Conservation (phyloP, 1,284 basidiomycete species). For the Anthracocystis setariae region DNA sequence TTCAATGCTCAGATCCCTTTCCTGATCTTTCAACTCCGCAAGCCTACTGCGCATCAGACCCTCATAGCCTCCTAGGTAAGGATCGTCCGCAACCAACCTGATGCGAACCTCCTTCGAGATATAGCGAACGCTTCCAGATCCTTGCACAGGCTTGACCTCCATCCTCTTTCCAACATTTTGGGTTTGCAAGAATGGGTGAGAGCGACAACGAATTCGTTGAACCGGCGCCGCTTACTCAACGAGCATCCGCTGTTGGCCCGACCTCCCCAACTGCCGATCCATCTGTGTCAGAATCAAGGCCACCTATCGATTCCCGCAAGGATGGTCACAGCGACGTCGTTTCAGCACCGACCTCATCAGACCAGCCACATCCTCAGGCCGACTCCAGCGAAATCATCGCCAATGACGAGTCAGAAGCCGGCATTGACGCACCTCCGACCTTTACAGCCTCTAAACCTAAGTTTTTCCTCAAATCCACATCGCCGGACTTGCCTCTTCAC, state of each 20-base stretch:
- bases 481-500: constrained; percentile 22
- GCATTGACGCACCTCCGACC: background rate
- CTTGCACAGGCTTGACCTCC: no score
- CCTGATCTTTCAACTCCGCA: no score
- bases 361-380: background rate
- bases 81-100: no score
- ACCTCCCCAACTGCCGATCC: constrained; percentile 2
- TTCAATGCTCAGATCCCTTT: no score
- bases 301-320: constrained; percentile 5
- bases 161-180: no score
- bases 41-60: no score
- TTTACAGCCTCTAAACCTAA: constrained; percentile 9
- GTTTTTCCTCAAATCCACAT: constrained; percentile 26
- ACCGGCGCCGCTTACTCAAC: background rate
- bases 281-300: background rate
- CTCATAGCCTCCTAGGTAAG: no score
- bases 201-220: constrained; percentile 13
- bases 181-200: background rate
- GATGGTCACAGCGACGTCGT: background rate
- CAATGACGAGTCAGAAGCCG: background rate
- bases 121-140: no score
- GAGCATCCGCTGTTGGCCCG: constrained; percentile 5
- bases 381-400: background rate
- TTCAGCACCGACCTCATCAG: background rate
- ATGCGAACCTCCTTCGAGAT: no score